Evolutionary conservation across 306 rosid genomes (phyloP), one percentile per base, ranked within the genome.

Genomic region (Dalbergia cochinchinensis): DNA sequence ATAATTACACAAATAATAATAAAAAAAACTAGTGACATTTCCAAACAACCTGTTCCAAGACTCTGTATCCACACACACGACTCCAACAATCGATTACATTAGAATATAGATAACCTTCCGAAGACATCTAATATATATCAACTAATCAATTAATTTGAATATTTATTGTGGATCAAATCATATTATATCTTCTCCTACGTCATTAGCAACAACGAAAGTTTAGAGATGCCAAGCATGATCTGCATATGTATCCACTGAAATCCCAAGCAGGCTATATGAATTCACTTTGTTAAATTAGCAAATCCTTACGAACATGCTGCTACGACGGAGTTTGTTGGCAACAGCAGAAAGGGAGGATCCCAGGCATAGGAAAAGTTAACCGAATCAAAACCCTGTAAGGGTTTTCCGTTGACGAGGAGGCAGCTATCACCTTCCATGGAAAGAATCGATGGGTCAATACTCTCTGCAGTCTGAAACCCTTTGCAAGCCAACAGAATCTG

Each of bases 291-390:
- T 6, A 35, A 0, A 4, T 20, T 39, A 48, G 9, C 15, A 57
- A 33, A 50, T 34, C 10, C 33, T 39, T 39, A 77, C 11, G 48
- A 44, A 68, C 89, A 81, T 78, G 55, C 6, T 6, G 39, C 50
- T 26, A 80, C 4, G 15, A 66, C 31, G 44, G 87, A 89, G 55
- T 10, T 19, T 15, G 20, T 6, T 19, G 91, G 89, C 65, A 77
- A 60, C 16, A 89, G 66, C 19, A 70, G 64, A 57, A 79, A 69
- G 48, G 88, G 91, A 57, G 91, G 88, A 33, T 89, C 85, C 89
- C 89, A 82, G 54, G 89, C 93, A 59, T 89, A 87, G 37, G 86
- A 78, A 71, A 87, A 87, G 0, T 5, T 4, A 4, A 85, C 85
- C n/a, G 82, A 71, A 33, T 74, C 19, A 11, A 54, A 73, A 34